Conservation (phyloP, 148 eudicot species). For the Amaranthus palmeri region DNA sequence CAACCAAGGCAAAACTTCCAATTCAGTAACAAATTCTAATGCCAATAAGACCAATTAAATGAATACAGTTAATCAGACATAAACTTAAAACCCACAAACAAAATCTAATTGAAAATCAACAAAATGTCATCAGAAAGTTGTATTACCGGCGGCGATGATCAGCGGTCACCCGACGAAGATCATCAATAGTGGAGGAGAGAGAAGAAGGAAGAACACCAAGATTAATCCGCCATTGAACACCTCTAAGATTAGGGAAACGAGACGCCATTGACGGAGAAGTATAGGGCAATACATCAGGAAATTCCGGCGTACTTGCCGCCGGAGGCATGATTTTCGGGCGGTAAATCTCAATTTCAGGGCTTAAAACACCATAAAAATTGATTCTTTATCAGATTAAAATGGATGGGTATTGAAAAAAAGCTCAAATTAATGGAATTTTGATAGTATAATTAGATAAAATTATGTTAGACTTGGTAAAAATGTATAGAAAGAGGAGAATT, state of each 20-base stretch:
- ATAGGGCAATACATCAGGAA: slow-evolving; percentile 10
- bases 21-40: neutral
- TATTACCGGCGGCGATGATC: slow-evolving; percentile 63
- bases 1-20: neutral
- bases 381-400: slow-evolving; percentile 10
- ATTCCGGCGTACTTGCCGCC: slow-evolving; percentile 22
- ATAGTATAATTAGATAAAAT: neutral
- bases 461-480: neutral
- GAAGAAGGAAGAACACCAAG: slow-evolving; percentile 66
- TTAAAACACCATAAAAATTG: slow-evolving; percentile 9
- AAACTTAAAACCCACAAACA: slow-evolving; percentile 9
- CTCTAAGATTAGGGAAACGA: slow-evolving; percentile 48
- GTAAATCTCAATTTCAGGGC: slow-evolving; percentile 12
- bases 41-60: neutral
- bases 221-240: slow-evolving; percentile 68
- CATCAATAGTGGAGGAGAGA: slow-evolving; percentile 37
- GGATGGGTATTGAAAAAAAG: neutral
- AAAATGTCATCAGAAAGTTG: neutral
- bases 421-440: neutral
- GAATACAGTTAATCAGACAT: neutral
- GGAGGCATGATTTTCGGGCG: slow-evolving; percentile 25
- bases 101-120: neutral
- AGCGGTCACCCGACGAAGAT: slow-evolving; percentile 65
- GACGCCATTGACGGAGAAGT: slow-evolving; percentile 9
- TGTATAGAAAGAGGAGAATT: no score